Base-by-base conservation (phyloP, 306 rosid species). In the Comarum palustre region DNA sequence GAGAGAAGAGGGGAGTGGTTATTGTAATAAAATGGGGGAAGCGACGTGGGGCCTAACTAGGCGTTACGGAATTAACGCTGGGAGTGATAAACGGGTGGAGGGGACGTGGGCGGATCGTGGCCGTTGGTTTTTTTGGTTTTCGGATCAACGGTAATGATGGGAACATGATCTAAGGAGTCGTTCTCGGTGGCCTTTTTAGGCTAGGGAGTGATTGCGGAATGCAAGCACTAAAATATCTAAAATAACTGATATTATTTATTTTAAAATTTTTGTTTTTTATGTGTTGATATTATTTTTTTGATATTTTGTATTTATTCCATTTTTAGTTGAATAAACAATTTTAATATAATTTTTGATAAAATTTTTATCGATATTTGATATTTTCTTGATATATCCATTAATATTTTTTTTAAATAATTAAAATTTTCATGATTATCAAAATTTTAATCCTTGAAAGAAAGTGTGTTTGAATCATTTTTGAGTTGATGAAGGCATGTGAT, bases 21-120 rank as follows among this genome's bases (percentile, higher is more conserved):
- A 1, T 8, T 55, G 62, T 24, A 24, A 25, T 27, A 24, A 58
- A 25, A 60, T 31, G 9, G 42, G 20, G 42, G 13, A 6, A 60
- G 42, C 10, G 13, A 19, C 8, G 66, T 60, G 42, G 66, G 22
- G 24, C 41, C 68, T 17, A 4, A 38, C 7, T 2, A 14, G 54
- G 39, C 38, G 38, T 58, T 58, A 25, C 19, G 3, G 16, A n/a
- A 11, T 60, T 62, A 72, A 57, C 63, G 78, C 74, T 70, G 73
- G 62, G 25, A n/a, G 4, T 24, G 66, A 20, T 22, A 51, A 34
- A 12, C 5, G 16, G 20, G 47, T 48, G 61, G 24, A 25, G 19
- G 62, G 14, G 62, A 8, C 14, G 22, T n/a, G 48, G 34, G 36
- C 19, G 3, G 74, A 71, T 25, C 59, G 9, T 0, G 66, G 31